A percentile compares a stretch with the other conserved stretches of the same genome.
These are phyloP conservation scores for Hydnomerulius pinastri DNA, from an alignment of 768 basidiomycete genomes.

Conservation along the genomic window DNA sequence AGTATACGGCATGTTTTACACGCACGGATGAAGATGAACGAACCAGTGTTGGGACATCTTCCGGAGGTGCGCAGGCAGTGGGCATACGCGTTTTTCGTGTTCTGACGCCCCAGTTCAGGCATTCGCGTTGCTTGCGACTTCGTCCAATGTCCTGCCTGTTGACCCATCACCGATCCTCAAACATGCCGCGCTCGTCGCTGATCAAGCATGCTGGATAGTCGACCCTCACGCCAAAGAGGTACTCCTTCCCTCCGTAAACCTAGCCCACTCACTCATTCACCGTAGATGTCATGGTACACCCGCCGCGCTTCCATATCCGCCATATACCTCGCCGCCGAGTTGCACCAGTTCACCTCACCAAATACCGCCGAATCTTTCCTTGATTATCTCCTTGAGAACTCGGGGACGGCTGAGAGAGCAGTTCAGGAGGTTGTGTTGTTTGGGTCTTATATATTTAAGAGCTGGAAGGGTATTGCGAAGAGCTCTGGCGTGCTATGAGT, in stretches of 20 bases:
- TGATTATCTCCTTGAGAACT: conserved; percentile 57
- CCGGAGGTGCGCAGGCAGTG: conserved; percentile 56
- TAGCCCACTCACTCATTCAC: background rate
- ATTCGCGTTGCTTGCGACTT: conserved; percentile 65
- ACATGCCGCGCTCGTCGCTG: conserved; percentile 64
- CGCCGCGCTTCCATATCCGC: conserved; percentile 64
- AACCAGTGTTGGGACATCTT: conserved; percentile 62
- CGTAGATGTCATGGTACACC: conserved; percentile 72
- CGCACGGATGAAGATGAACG: conserved; percentile 63
- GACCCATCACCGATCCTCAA: conserved; percentile 61
- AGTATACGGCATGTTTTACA: conserved; percentile 55
- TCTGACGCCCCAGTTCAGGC: conserved; percentile 49
- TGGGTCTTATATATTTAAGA: conserved; percentile 60
- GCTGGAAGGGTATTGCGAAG: conserved; percentile 72
- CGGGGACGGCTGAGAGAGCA: conserved; percentile 44
- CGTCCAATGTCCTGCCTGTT: conserved; percentile 48
- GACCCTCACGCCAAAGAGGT: conserved; percentile 63
- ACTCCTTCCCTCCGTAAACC: conserved; percentile 16
- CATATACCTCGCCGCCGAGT: conserved; percentile 75
- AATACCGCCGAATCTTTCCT: conserved; percentile 66
- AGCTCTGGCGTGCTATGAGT: conserved; percentile 57
- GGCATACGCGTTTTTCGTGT: background rate
- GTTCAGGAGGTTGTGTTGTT: conserved; percentile 57
- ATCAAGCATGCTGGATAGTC: conserved; percentile 65
- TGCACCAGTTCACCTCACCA: conserved; percentile 83